phyloP scores from a whole-genome alignment of 768 basidiomycete genomes.

The Neoboletus brunneissimus region DNA sequence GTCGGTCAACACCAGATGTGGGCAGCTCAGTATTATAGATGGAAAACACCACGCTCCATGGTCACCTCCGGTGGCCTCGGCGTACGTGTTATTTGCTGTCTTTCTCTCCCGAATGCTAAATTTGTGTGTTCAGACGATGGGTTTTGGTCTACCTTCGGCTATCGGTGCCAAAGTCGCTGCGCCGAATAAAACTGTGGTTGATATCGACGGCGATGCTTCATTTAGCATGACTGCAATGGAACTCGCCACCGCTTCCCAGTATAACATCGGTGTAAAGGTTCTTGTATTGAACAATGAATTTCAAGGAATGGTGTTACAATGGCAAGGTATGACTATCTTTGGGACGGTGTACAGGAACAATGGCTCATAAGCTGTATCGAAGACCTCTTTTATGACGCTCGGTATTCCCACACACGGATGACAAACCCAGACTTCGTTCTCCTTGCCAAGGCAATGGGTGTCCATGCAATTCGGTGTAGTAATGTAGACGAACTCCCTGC shows the following conservation, averaged over 20 bases:
- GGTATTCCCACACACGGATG: constrained; percentile 98
- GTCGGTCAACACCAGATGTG: constrained; percentile 99
- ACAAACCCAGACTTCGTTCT: constrained; percentile 92
- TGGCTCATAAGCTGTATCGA: constrained; percentile 19
- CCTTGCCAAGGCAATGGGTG: constrained; percentile 87
- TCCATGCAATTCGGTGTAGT: constrained; percentile 82
- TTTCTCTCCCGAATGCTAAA: background rate
- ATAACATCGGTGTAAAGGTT: constrained; percentile 91
- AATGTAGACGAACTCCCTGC: constrained; percentile 73
- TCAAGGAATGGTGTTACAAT: constrained; percentile 99
- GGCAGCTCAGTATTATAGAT: constrained; percentile 93
- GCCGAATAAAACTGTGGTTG: constrained; percentile 89
- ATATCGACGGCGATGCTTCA: constrained; percentile 97
- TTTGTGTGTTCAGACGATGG: constrained; percentile 75
- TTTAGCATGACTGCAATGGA: constrained; percentile 99
- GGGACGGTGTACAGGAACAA: background rate
- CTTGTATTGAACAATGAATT: constrained; percentile 94
- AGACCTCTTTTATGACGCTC: constrained; percentile 93
- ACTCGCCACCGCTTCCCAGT: constrained; percentile 89
- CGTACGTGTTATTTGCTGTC: constrained; percentile 45
- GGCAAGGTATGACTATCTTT: constrained; percentile 71
- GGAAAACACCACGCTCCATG: constrained; percentile 84
- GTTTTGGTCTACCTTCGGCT: constrained; percentile 91
- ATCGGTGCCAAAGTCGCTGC: constrained; percentile 97
- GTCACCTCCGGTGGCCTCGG: constrained; percentile 94